phyloP scores from a whole-genome alignment of 495 filamentous ascomycete genomes.

The Penicillium longicatenatum region DNA sequence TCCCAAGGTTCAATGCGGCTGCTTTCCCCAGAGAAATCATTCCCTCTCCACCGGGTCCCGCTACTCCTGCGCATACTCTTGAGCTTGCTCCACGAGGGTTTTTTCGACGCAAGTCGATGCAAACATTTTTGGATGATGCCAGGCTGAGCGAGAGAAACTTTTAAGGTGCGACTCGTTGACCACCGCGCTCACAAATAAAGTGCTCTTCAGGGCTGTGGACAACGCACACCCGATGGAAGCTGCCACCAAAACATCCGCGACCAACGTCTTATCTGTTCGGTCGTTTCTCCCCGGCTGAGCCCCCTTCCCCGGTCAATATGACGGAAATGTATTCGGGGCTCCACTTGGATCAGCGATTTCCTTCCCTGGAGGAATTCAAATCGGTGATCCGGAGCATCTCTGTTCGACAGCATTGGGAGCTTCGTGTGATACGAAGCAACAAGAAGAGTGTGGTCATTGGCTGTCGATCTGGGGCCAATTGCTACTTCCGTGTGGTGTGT shows the following conservation, averaged over 20 bases:
- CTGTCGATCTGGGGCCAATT: conserved; percentile 45
- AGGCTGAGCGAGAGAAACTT: conserved; percentile 2
- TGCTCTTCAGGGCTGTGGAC: not conserved
- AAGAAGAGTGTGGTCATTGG: conserved; percentile 52
- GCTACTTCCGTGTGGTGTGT: conserved; percentile 50
- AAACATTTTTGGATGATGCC: conserved; percentile 14
- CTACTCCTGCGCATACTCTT: not conserved
- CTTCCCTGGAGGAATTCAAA: conserved; percentile 48
- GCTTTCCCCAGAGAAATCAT: conserved; percentile 21
- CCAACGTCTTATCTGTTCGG: conserved; percentile 23
- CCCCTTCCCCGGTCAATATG: conserved; percentile 29
- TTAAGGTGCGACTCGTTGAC: conserved; percentile 6
- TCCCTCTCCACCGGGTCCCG: conserved; percentile 5
- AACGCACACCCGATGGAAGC: conserved; percentile 21
- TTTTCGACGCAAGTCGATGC: conserved; percentile 5
- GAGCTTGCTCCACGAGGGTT: conserved; percentile 1
- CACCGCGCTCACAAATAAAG: conserved; percentile 6
- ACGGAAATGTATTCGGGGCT: conserved; percentile 49
- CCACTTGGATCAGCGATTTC: conserved; percentile 47
- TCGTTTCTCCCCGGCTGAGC: conserved; percentile 7
- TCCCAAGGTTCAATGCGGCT: conserved; percentile 15
- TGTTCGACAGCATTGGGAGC: conserved; percentile 50
- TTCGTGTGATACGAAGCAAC: conserved; percentile 48
- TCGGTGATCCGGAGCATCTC: conserved; percentile 46
- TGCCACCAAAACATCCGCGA: conserved; percentile 21